Percentiles rank a stretch among this genome's conserved stretches.
phyloP scores from a whole-genome alignment of 2,329 filamentous ascomycete species.

The Fusarium anthophilum region DNA sequence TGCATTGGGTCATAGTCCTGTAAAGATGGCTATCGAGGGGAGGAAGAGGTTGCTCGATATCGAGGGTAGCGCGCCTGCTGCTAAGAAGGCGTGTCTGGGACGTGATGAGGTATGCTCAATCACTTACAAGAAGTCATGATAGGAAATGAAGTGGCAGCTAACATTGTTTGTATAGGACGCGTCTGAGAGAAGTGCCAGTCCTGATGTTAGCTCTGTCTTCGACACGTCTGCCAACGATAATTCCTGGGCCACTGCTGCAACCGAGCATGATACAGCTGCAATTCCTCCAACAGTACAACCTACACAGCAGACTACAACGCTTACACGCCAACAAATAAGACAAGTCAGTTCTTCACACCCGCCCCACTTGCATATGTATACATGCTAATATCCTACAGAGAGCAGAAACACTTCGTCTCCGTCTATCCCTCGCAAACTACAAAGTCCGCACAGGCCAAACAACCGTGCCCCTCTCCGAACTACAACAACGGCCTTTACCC shows the following conservation, averaged over 20 bases:
- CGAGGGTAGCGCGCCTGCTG: slow-evolving; percentile 35
- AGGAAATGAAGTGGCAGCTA: not conserved
- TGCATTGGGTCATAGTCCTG: slow-evolving; percentile 35
- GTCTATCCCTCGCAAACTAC: slow-evolving; percentile 77
- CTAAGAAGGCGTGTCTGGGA: slow-evolving; percentile 49
- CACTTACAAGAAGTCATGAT: not conserved
- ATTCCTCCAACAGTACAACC: slow-evolving; percentile 15
- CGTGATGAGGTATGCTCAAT: slow-evolving; percentile 44
- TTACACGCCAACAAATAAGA: slow-evolving; percentile 64
- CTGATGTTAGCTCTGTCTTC: slow-evolving; percentile 60
- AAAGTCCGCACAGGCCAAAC: slow-evolving; percentile 80
- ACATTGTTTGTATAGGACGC: slow-evolving; percentile 31
- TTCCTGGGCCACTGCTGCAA: slow-evolving; percentile 59
- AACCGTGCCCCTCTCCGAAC: slow-evolving; percentile 68
- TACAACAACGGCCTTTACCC: slow-evolving; percentile 55
- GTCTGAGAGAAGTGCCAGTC: slow-evolving; percentile 48
- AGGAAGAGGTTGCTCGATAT: slow-evolving; percentile 43
- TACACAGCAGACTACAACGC: slow-evolving; percentile 10
- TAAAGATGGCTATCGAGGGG: slow-evolving; percentile 40
- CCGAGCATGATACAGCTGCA: slow-evolving; percentile 55
- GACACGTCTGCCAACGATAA: slow-evolving; percentile 58
- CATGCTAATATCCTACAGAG: slow-evolving; percentile 53
- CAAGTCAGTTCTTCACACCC: slow-evolving; percentile 50
- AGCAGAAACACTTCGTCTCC: slow-evolving; percentile 72
- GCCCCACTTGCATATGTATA: not conserved